Percentiles rank a stretch among this genome's conserved stretches.
phyloP scores from a whole-genome alignment of 2,329 filamentous ascomycete species.

The Didymella segeticola region DNA sequence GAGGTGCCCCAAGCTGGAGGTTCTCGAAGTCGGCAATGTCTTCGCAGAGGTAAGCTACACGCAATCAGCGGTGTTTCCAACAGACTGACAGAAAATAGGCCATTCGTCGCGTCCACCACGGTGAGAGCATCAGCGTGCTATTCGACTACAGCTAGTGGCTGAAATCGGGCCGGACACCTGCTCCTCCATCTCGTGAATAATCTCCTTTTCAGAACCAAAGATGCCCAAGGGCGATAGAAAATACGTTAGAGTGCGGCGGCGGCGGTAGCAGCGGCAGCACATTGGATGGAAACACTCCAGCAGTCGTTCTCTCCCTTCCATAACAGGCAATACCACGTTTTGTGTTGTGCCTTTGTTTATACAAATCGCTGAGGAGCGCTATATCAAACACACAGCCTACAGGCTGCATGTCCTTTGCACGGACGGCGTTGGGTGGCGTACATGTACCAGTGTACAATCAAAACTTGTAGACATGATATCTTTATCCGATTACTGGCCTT shows the following conservation, averaged over 20 bases:
- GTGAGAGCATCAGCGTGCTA: constrained; percentile 94
- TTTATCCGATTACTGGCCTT: background rate
- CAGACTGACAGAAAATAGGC: constrained; percentile 56
- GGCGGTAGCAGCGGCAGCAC: background rate
- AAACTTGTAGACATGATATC: constrained; percentile 1
- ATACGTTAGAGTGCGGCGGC: constrained; percentile 4
- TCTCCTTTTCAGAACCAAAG: background rate
- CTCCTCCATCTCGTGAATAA: background rate
- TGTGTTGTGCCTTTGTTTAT: constrained; percentile 13
- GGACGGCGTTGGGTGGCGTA: constrained; percentile 12
- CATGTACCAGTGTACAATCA: constrained; percentile 5
- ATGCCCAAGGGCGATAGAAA: constrained; percentile 7
- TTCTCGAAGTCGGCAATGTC: constrained; percentile 85
- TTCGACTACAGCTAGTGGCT: constrained; percentile 77
- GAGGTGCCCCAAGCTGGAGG: constrained; percentile 85
- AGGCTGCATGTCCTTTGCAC: constrained; percentile 10
- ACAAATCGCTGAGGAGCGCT: constrained; percentile 22
- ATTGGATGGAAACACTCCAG: background rate
- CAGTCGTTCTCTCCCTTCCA: background rate
- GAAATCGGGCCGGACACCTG: constrained; percentile 4
- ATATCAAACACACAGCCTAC: constrained; percentile 19
- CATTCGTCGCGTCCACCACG: constrained; percentile 94
- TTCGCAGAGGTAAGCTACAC: constrained; percentile 77
- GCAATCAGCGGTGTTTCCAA: background rate
- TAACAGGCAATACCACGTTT: constrained; percentile 7